Conservation (phyloP, 2,329 filamentous ascomycete species). For the Paraconiothyrium sp. region DNA sequence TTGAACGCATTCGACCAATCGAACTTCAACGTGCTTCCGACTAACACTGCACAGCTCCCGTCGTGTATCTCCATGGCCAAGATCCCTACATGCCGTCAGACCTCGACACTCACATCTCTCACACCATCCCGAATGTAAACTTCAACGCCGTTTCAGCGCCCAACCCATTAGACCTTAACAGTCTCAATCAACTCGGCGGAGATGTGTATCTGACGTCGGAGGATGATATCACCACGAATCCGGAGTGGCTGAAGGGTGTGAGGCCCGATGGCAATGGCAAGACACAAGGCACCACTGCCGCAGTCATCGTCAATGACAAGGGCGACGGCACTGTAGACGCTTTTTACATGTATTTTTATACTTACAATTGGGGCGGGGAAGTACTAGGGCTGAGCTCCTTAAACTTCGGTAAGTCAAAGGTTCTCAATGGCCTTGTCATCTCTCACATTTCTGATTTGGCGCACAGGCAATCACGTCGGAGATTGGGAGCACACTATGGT, state of each 20-base stretch:
- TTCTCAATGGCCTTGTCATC: not conserved
- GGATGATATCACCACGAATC: constrained; percentile 53
- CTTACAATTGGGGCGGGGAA: constrained; percentile 64
- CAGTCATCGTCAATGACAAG: constrained; percentile 68
- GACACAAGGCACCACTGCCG: constrained; percentile 61
- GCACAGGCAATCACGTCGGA: constrained; percentile 66
- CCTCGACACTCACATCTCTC: constrained; percentile 51
- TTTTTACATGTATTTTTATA: constrained; percentile 72
- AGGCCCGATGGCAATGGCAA: constrained; percentile 61
- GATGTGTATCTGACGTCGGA: constrained; percentile 58
- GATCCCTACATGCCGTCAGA: constrained; percentile 58
- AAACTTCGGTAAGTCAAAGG: constrained; percentile 54
- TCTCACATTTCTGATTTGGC: not conserved
- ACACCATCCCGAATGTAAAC: constrained; percentile 53
- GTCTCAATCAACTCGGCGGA: constrained; percentile 54
- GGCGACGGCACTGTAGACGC: constrained; percentile 64
- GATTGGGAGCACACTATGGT: constrained; percentile 76
- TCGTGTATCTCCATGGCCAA: constrained; percentile 55
- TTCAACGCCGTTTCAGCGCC: constrained; percentile 46
- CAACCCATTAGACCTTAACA: constrained; percentile 53
- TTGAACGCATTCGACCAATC: not conserved
- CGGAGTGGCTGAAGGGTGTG: constrained; percentile 60
- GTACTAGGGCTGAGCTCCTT: constrained; percentile 52
- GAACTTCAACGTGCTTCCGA: not conserved
- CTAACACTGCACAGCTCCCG: constrained; percentile 48